Conservation (phyloP, 148 eudicot species). For the Persicaria maculosa region DNA sequence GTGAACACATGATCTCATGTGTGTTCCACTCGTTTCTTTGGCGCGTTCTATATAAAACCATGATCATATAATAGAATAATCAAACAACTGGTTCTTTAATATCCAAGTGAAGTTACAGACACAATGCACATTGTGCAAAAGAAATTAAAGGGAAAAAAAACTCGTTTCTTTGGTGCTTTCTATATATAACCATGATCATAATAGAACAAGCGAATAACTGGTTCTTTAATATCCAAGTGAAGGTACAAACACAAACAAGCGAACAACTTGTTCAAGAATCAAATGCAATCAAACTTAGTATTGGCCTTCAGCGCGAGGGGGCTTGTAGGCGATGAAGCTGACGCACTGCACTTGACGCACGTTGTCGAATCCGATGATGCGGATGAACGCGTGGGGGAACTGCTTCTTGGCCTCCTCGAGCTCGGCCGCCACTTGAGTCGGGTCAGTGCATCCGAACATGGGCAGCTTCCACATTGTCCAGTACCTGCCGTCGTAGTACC, state of each 20-base stretch:
- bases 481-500: conserved; percentile 84
- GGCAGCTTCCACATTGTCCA: conserved; percentile 93
- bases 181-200: too few species aligned
- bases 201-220: background rate
- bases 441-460: conserved; percentile 37
- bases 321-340: conserved; percentile 37
- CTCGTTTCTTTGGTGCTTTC: too few species aligned
- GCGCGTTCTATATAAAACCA: too few species aligned
- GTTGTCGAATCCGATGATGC: conserved; percentile 45
- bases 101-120: too few species aligned
- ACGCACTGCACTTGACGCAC: conserved; percentile 34
- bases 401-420: conserved; percentile 33
- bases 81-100: too few species aligned
- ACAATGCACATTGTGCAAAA: too few species aligned
- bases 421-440: conserved; percentile 34
- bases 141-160: too few species aligned
- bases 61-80: too few species aligned
- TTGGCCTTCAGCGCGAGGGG: conserved; percentile 11
- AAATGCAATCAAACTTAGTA: background rate
- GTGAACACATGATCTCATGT: too few species aligned
- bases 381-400: conserved; percentile 40
- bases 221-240: background rate
- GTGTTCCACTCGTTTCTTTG: too few species aligned
- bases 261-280: background rate
- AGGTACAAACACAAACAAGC: conserved; percentile 5